Conservation (phyloP, 202 grass and related monocot species). For the Eragrostis tef region DNA sequence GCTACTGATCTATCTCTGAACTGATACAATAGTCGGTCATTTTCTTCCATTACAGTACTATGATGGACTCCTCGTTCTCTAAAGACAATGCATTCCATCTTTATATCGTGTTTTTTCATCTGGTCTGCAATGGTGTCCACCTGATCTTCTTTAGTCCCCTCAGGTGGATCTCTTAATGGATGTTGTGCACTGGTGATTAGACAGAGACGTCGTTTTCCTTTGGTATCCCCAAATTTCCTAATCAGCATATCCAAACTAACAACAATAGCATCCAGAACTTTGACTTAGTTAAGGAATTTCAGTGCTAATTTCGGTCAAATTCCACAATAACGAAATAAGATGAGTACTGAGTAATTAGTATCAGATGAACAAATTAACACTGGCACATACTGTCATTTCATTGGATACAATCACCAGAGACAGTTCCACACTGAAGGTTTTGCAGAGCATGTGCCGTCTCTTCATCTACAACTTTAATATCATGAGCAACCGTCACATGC, state of each 20-base stretch:
- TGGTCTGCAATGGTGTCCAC: slow-evolving; percentile 74
- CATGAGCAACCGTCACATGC: slow-evolving; percentile 65
- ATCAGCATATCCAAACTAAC: slow-evolving; percentile 93
- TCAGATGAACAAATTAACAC: slow-evolving; percentile 24
- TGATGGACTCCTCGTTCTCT: slow-evolving; percentile 53
- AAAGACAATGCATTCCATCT: slow-evolving; percentile 73
- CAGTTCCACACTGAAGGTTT: slow-evolving; percentile 71
- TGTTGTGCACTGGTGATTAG: slow-evolving; percentile 78
- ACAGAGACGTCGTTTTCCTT: slow-evolving; percentile 72
- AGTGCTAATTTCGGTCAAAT: slow-evolving; percentile 21
- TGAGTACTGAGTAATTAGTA: neutral
- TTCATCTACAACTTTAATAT: slow-evolving; percentile 79
- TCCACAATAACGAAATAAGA: slow-evolving; percentile 23
- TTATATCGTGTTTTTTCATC: slow-evolving; percentile 84
- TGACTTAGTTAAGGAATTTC: slow-evolving; percentile 65
- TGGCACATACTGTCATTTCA: slow-evolving; percentile 23
- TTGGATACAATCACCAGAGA: slow-evolving; percentile 85
- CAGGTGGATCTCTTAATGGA: slow-evolving; percentile 75
- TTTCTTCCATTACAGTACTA: slow-evolving; percentile 66
- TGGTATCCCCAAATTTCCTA: slow-evolving; percentile 73
- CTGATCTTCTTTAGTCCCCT: slow-evolving; percentile 89
- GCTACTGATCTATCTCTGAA: slow-evolving; percentile 69
- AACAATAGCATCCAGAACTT: slow-evolving; percentile 98
- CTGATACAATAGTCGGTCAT: slow-evolving; percentile 67
- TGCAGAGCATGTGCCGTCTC: slow-evolving; percentile 51